Base-by-base conservation (phyloP, 768 basidiomycete genomes). In the Mycena latifolia region DNA sequence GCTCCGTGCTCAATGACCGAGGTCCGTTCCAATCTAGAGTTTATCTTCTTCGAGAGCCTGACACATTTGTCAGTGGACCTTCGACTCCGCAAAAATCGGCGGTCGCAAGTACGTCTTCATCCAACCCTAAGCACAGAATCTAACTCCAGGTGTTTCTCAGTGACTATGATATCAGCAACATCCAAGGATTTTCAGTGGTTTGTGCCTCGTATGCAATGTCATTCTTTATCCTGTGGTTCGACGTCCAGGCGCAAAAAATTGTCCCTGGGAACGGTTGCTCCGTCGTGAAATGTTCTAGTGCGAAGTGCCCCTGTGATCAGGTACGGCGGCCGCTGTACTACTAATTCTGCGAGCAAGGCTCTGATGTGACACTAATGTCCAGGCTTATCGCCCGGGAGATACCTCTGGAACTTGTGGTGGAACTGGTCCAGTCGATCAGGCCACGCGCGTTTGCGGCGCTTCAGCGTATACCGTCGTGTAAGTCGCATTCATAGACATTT, bases 81-180 rank as follows among this genome's bases (percentile, higher is more conserved):
- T 61, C 24, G 48, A 61, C 35, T 61, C 59, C 4, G 20, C 37
- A 5, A 61, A 61, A n/a, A 58, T 58, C 31, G 57, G 57, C 59
- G 59, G 59, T 8, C 41, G 52, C 18, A 33, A 20, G 56, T 58
- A 45, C 17, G 31, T 47, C n/a, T 1, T 6, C 12, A 24, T 2
- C 6, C 10, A 3, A 3, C 33, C 5, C 20, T 58, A 1, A 29
- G 4, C 1, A n/a, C 24, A 9, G 4, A 37, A 43, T 46, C 2
- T 41, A 12, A 43, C 28, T n/a, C n/a, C n/a, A n/a, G n/a, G 2
- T 24, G 20, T 29, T 15, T 33, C n/a, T 5, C 28, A 61, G 47
- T 18, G 59, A 61, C 59, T 61, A 61, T 37, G 59, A 61, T n/a
- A 61, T 61, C 59, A 50, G 47, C 37, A 61, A 61, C 50, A 61